Evolutionary conservation across 805 yeast species (phyloP), one percentile per base, ranked within the genome.

Genomic region (Priceomyces fermenticarens): DNA sequence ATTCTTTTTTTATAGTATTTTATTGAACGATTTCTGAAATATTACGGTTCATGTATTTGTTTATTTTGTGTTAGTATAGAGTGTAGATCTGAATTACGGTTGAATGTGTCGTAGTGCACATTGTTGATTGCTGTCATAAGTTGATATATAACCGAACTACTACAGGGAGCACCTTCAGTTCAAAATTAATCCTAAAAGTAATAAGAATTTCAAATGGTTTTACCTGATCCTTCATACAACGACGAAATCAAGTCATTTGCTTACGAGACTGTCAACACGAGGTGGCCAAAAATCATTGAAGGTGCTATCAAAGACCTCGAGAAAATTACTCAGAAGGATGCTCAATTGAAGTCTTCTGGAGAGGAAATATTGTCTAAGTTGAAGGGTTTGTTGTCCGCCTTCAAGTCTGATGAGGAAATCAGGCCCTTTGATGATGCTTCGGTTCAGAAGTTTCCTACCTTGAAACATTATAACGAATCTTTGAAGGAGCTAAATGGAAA

Each of bases 241-340:
- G 75, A 75, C 57, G 95, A 88, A 54, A 62, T 70, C 30, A 75
- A 73, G 43, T 86, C 97, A 3, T 93, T 93, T 60, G 98, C 96
- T 8, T 81, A 76, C 56, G 71, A 78, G 28, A 89, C 98, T 0
- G 85, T 87, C 8, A 73, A 78, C 47, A 70, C 72, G 29, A 81
- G 99, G 62, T 93, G 98, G 97, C 91, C 96, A 23, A 80, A 79
- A 41, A 88, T 93, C 49, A 56, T 90, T 35, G 71, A 76, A 23
- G 85, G 83, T 14, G 80, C 83, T 13, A 68, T 87, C 34, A 76
- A 72, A 20, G 97, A 90, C 56, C 65, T 83, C 32, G 48, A 66
- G n/a, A 57, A 67, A 13, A 54, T 69, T 23, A 54, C 54, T n/a
- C 47, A 54, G 17, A 31, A 42, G 3, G 58, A 59, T 14, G 56